Conservation (phyloP, 129 eudicot species). For the Lactuca saligna region DNA sequence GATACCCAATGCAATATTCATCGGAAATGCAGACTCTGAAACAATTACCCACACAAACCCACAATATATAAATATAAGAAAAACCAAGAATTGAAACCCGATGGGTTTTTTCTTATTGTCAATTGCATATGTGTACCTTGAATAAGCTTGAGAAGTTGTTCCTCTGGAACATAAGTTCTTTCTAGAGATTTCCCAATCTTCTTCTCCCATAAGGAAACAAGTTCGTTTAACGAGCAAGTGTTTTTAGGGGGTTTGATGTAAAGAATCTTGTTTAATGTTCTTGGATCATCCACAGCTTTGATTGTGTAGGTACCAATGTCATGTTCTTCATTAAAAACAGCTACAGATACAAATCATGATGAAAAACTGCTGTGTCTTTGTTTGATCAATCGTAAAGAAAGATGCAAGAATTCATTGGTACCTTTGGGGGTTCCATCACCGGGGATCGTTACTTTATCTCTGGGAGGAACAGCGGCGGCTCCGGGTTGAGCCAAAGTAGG, state of each 20-base stretch:
- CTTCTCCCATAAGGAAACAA: slow-evolving; percentile 79
- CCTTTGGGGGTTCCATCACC: slow-evolving; percentile 81
- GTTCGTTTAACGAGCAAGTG: slow-evolving; percentile 56
- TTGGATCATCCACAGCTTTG: slow-evolving; percentile 76
- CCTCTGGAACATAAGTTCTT: slow-evolving; percentile 50
- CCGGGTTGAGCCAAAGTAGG: slow-evolving; percentile 59
- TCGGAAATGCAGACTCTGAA: slow-evolving; percentile 52
- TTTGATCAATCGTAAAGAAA: too few species aligned
- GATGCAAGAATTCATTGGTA: slow-evolving; percentile 9
- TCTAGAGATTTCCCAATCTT: slow-evolving; percentile 69
- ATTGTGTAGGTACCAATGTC: slow-evolving; percentile 80
- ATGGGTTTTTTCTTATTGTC: not conserved
- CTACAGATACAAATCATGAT: slow-evolving; percentile 30
- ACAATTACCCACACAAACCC: not conserved
- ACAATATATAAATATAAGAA: not conserved
- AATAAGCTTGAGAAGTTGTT: slow-evolving; percentile 58
- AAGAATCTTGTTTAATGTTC: slow-evolving; percentile 74
- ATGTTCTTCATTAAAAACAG: slow-evolving; percentile 53
- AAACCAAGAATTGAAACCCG: not conserved
- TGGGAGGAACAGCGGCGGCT: slow-evolving; percentile 55
- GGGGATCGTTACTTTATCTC: slow-evolving; percentile 56
- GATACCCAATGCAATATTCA: slow-evolving; percentile 42
- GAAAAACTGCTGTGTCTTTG: not conserved
- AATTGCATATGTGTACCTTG: slow-evolving; percentile 39
- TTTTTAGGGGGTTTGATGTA: slow-evolving; percentile 61